Base-by-base conservation (phyloP, 768 basidiomycete species). In the Auricularia sp. region DNA sequence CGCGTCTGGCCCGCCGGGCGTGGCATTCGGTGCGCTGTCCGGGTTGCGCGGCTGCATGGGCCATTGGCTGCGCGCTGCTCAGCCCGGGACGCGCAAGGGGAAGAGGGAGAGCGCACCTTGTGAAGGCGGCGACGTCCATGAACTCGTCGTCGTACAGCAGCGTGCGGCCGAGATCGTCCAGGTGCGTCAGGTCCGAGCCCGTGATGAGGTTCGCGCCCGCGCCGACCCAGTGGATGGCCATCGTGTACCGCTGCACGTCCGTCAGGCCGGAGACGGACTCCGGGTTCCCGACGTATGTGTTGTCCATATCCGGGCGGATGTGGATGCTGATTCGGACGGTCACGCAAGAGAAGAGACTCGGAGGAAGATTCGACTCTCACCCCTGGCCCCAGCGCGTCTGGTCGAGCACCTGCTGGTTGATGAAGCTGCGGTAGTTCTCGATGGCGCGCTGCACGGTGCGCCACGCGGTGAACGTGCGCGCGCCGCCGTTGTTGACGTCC, bases 271-370 rank as follows among this genome's bases (percentile, higher is more conserved):
- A 59, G 36, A 64, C 36, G 63, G 23, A 23, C 39, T 35, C 35
- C 1, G 63, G 35, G 42, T 64, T 64, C 5, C 63, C 63, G 36
- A 60, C 42, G 63, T 64, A 64, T 10, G 44, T 35, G 39, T 64
- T 64, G 63, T 64, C 63, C 54, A 64, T 54, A 36, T 64, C 63
- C 3, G 63, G 63, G 39, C 58, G 58, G 36, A 64, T 64, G 33
- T 36, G 44, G 39, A 64, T 44, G 35, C 54, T 60, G n/a, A 43
- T 6, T 10, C 18, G 21, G 6, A 23, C 6, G 47, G 29, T 29
- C 14, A 1, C 47, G 5, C 6, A 5, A 3, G 6, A 5, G 16
- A 5, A 16, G 5, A 10, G 47, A 6, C 47, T 21, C 21, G 18
- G 18, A 51, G 6, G 5, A 6, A 51, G 21, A 21, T 29, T 29